Conservation (phyloP, 2,329 filamentous ascomycete species). For the Pleochaeta shiraiana region DNA sequence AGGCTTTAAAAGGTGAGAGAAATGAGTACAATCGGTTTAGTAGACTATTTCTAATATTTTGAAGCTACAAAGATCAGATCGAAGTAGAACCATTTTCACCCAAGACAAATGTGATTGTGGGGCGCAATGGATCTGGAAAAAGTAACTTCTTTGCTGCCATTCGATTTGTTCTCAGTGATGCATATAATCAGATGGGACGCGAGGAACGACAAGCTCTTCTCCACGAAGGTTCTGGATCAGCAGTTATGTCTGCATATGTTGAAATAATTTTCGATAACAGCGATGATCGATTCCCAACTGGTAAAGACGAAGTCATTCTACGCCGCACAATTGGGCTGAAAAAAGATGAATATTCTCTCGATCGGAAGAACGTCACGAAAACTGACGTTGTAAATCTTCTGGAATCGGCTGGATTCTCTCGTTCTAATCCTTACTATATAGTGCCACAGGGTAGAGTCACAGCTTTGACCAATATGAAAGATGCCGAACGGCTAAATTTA, state of each 20-base stretch:
- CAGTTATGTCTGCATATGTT: slow-evolving; percentile 98
- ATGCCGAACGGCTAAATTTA: slow-evolving; percentile 69
- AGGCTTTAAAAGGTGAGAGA: slow-evolving; percentile 82
- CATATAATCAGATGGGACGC: slow-evolving; percentile 85
- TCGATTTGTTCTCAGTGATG: slow-evolving; percentile 94
- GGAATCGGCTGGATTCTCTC: slow-evolving; percentile 88
- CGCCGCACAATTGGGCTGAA: slow-evolving; percentile 91
- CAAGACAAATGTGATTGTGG: slow-evolving; percentile 95
- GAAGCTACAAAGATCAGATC: slow-evolving; percentile 97
- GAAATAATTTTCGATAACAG: slow-evolving; percentile 98
- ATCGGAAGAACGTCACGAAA: slow-evolving; percentile 91
- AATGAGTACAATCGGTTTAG: not conserved
- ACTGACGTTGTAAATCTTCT: slow-evolving; percentile 86
- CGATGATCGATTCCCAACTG: slow-evolving; percentile 86
- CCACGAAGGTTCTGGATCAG: slow-evolving; percentile 95
- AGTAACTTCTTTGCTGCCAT: slow-evolving; percentile 99
- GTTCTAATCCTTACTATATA: slow-evolving; percentile 97
- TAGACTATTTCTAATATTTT: slow-evolving; percentile 8
- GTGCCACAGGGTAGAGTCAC: slow-evolving; percentile 95
- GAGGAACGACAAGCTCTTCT: slow-evolving; percentile 90
- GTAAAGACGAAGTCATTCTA: slow-evolving; percentile 73
- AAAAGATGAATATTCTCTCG: slow-evolving; percentile 96
- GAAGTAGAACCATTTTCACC: slow-evolving; percentile 97
- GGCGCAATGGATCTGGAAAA: slow-evolving; percentile 97
- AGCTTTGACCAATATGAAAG: slow-evolving; percentile 95